These are phyloP conservation scores for Angophora floribunda DNA, from an alignment of 345 rosid genomes.

Conservation along the genomic window DNA sequence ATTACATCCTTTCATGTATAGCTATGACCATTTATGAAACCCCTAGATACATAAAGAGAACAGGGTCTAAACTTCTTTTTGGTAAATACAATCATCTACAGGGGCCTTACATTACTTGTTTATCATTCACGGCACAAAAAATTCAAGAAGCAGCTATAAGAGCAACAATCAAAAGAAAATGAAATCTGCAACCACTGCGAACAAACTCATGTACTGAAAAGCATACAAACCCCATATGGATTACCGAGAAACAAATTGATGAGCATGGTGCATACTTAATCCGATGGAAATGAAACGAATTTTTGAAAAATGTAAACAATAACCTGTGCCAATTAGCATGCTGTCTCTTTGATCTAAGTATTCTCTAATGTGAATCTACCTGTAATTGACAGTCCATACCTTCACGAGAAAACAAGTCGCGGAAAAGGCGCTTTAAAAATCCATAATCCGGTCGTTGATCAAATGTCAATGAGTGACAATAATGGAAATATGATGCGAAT, in stretches of 20 bases:
- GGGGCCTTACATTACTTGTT: neutral
- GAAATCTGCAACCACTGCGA: neutral
- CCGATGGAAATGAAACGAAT: neutral
- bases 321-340: neutral
- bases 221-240: neutral
- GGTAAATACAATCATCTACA: neutral
- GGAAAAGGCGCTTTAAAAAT: conserved; percentile 78
- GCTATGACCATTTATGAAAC: neutral
- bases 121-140: neutral
- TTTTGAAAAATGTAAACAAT: neutral
- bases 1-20: neutral
- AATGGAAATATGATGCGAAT: conserved; percentile 85
- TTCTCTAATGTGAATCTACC: neutral
- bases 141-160: neutral
- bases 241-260: neutral
- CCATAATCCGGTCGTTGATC: conserved; percentile 95
- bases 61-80: neutral
- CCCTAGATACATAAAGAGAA: neutral
- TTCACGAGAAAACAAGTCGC: conserved; percentile 75
- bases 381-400: conserved; percentile 22
- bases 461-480: conserved; percentile 80
- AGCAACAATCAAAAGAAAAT: neutral
- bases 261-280: neutral
- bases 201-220: neutral
- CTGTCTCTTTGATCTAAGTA: neutral